Evolutionary conservation across 164 flowering plant species (phyloP), one percentile per base, ranked within the genome.

Genomic region (Malania oleifera): DNA sequence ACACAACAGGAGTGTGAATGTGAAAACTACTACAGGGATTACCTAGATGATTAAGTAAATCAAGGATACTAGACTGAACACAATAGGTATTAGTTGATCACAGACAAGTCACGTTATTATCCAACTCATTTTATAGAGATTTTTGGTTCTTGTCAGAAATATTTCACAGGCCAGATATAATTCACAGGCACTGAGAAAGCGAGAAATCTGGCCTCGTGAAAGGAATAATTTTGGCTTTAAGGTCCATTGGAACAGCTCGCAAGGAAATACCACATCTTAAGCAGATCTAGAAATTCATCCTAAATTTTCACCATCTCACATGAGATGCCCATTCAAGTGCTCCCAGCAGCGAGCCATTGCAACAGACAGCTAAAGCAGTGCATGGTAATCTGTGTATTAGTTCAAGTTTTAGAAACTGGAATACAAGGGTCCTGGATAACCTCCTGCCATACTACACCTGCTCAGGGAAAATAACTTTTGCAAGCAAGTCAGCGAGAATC

Each of bases 401-500:
- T 22, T 29, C 41, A 27, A 22, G 25, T 53, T 22, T 41, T 7
- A 25, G 28, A 26, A 40, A 40, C 19, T 12, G 11, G 38, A 34
- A 7, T 34, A 12, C 38, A 34, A 34, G 38, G 38, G n/a, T n/a
- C n/a, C n/a, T n/a, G n/a, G n/a, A n/a, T n/a, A n/a, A 29, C 9
- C 34, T 1, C 10, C 4, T 19, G 23, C 35, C 15, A 25, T 29
- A 17, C 34, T 11, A 49, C 79, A 91, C 99, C 92, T 81, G 96
- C 90, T 80, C 74, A 89, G 70, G 59, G 82, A 76, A 76, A 95
- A 95, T 68, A 91, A 67, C 77, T 81, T 84, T 66, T 95, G 82
- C 64, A 95, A 81, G 73, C 98, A 95, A 60, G 84, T 70, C 83
- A 89, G 71, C n/a, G 98, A 95, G 74, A 95, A 95, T 61, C 87